Evolutionary conservation across 148 eudicot species (phyloP), one percentile per base, ranked within the genome.

Genomic region (Agrostemma githago): DNA sequence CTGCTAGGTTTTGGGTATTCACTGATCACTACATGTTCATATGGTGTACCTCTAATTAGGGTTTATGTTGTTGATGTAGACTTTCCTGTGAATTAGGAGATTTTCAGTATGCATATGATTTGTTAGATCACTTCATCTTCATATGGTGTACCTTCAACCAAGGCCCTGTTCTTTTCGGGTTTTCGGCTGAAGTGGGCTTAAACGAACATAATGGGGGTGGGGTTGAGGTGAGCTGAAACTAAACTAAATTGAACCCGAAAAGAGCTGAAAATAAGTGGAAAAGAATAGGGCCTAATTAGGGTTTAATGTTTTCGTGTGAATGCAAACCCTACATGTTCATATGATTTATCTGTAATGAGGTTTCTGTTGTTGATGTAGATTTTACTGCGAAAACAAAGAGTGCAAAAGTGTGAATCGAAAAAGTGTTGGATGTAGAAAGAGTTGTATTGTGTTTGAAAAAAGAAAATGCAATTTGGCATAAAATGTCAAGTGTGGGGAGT

Each of bases 401-500:
- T 59, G 20, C 16, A 78, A 41, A 19, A 56, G 62, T 72, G 62
- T 72, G 72, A 61, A 56, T 34, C 51, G 42, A n/a, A 20, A n/a
- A 42, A 62, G 7, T 40, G 17, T 38, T 68, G 48, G 59, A 72
- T 56, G 66, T 68, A 43, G 61, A 75, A 39, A 60, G 41, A 17
- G 43, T 11, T 17, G 17, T 73, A 70, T 61, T 53, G 75, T 72
- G 72, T 53, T 10, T 20, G 11, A 48, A 63, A 8, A 48, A 41
- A 34, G 11, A 48, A 63, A 8, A 48, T 66, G 53, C 57, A 72
- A 43, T 21, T 62, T 74, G 19, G 73, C 14, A 74, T 62, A 67
- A 60, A 79, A 73, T 74, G 54, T 56, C 82, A 80, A 82, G 83
- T 88, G 88, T 83, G 82, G 87, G 81, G 81, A 72, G 70, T 74